These are phyloP conservation scores for Debaryomyces prosopidis DNA, from an alignment of 805 yeast genomes.

Conservation along the genomic window DNA sequence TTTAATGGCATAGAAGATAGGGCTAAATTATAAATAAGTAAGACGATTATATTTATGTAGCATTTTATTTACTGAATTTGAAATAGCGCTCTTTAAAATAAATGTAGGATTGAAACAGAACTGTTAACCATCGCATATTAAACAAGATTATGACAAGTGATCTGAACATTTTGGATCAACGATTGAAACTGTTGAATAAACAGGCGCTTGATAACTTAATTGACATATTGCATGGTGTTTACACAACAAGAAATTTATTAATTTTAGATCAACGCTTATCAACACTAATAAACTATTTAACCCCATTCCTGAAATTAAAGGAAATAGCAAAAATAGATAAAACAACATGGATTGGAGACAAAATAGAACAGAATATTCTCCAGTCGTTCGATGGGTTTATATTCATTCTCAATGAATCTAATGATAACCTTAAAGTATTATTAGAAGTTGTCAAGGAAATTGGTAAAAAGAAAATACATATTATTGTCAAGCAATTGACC, in stretches of 20 bases:
- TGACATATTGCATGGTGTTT: conserved; percentile 20
- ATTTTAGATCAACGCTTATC: conserved; percentile 50
- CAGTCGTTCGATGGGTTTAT: conserved; percentile 18
- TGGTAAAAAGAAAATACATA: conserved; percentile 10
- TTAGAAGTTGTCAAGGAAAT: conserved; percentile 9
- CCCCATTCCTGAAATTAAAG: conserved; percentile 56
- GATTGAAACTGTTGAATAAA: conserved; percentile 9
- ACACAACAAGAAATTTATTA: conserved; percentile 29
- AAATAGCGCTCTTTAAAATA: background rate
- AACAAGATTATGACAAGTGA: background rate
- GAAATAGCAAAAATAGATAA: conserved; percentile 49
- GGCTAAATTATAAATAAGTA: conserved; percentile 13
- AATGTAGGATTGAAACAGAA: background rate
- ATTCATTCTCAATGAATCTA: conserved; percentile 12
- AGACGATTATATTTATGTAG: background rate
- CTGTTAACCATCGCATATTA: no score
- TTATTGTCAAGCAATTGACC: conserved; percentile 39
- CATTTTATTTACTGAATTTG: background rate
- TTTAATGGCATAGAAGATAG: conserved; percentile 17
- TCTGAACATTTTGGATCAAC: background rate
- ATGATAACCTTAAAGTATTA: conserved; percentile 11
- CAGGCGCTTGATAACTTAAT: conserved; percentile 19
- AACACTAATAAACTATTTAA: conserved; percentile 50
- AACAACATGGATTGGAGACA: conserved; percentile 46
- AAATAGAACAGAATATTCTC: conserved; percentile 10